Evolutionary conservation across 2,329 filamentous ascomycete genomes (phyloP).

Genomic region (Phialophora chinensis): DNA sequence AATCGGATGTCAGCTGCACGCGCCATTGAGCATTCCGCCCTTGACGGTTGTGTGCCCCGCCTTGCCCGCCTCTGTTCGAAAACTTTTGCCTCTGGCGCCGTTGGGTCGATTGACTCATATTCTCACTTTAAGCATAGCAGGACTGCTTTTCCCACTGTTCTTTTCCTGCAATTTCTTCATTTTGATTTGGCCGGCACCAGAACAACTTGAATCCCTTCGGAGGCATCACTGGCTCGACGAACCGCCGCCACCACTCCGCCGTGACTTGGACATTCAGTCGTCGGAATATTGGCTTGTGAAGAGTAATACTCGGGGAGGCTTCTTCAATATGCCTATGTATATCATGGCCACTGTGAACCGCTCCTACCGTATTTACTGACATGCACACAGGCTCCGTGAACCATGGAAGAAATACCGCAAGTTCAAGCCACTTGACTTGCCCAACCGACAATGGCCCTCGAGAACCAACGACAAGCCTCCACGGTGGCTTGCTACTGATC

Average conservation of each 20-base stretch:
- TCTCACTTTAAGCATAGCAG: background rate
- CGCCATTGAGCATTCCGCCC: background rate
- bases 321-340: conserved; percentile 29
- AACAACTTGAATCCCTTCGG: background rate
- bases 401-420: conserved; percentile 56
- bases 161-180: background rate
- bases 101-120: conserved; percentile 16
- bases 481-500: conserved; percentile 86
- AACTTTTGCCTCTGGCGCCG: conserved; percentile 18
- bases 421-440: conserved; percentile 55
- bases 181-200: background rate
- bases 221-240: background rate
- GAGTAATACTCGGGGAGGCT: background rate
- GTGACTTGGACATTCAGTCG: background rate
- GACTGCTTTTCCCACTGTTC: background rate
- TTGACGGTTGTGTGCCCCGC: conserved; percentile 10
- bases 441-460: conserved; percentile 74
- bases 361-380: background rate
- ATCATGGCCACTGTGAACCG: background rate
- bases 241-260: background rate
- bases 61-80: conserved; percentile 2
- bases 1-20: conserved; percentile 8
- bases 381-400: conserved; percentile 52
- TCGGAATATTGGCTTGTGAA: background rate
- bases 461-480: conserved; percentile 83